These are phyloP conservation scores for Irpex rosettiformis DNA, from an alignment of 1,284 basidiomycete species.

Conservation along the genomic window DNA sequence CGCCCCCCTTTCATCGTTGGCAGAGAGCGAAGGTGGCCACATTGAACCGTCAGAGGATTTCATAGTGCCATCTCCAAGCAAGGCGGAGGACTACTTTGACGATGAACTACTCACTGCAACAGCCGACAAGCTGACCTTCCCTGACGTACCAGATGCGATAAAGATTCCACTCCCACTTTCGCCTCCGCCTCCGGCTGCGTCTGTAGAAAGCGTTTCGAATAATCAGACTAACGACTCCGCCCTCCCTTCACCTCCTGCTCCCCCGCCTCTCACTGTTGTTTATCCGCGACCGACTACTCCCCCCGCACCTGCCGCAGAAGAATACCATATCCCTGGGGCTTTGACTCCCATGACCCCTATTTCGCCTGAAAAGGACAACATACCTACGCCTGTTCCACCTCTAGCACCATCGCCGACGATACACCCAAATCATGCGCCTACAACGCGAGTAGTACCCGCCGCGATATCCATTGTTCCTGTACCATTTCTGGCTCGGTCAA, in stretches of 20 bases:
- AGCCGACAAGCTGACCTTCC: conserved; percentile 38
- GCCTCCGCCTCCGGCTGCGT: conserved; percentile 15
- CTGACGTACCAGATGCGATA: conserved; percentile 15
- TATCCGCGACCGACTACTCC: background rate
- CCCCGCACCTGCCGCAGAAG: background rate
- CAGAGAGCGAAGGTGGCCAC: conserved; percentile 18
- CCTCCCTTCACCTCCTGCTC: conserved; percentile 4
- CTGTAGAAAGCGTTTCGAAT: background rate
- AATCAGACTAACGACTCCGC: conserved; percentile 7
- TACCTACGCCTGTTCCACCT: conserved; percentile 6
- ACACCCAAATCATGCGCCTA: conserved; percentile 9
- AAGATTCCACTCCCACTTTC: conserved; percentile 15
- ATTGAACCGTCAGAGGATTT: conserved; percentile 31
- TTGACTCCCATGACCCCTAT: conserved; percentile 7
- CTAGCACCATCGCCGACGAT: conserved; percentile 12
- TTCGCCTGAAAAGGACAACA: conserved; percentile 6
- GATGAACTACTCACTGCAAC: conserved; percentile 41
- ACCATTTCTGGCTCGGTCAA: conserved; percentile 14
- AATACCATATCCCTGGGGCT: conserved; percentile 7
- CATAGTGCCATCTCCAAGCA: conserved; percentile 30
- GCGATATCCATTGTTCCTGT: conserved; percentile 16
- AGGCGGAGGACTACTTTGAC: conserved; percentile 17
- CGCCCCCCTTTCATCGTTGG: conserved; percentile 14
- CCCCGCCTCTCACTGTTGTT: background rate
- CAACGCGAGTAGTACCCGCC: conserved; percentile 14